phyloP scores from a whole-genome alignment of 2,329 filamentous ascomycete genomes.

The Microsporum audouinii region DNA sequence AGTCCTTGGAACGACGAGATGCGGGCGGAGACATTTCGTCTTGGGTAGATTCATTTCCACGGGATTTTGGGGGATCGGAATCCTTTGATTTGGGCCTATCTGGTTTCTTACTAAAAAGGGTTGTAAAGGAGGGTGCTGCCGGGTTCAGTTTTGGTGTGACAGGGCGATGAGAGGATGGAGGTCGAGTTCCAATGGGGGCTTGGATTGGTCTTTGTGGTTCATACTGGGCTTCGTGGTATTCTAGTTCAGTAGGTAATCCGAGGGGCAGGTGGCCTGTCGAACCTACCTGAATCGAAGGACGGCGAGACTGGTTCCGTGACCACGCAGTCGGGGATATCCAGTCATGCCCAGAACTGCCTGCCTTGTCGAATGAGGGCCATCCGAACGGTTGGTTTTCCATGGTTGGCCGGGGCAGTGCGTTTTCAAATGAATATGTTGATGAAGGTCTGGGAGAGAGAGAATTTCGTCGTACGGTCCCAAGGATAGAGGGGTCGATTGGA shows the following conservation, averaged over 20 bases:
- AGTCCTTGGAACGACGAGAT: slow-evolving; percentile 35
- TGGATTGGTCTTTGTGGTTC: slow-evolving; percentile 44
- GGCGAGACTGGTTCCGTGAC: slow-evolving; percentile 65
- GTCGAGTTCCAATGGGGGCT: slow-evolving; percentile 68
- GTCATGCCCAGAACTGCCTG: slow-evolving; percentile 44
- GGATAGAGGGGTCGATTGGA: slow-evolving; percentile 36
- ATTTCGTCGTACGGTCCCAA: slow-evolving; percentile 33
- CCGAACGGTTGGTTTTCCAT: slow-evolving; percentile 69
- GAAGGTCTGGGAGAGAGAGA: slow-evolving; percentile 38
- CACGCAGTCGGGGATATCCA: slow-evolving; percentile 49
- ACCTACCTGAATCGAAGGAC: slow-evolving; percentile 67
- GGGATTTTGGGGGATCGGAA: slow-evolving; percentile 18
- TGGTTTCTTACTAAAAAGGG: slow-evolving; percentile 48
- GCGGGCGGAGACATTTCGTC: slow-evolving; percentile 33
- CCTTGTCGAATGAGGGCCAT: slow-evolving; percentile 44
- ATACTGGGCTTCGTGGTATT: slow-evolving; percentile 38
- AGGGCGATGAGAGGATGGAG: slow-evolving; percentile 46
- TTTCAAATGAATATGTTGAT: slow-evolving; percentile 46
- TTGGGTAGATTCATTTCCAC: slow-evolving; percentile 22
- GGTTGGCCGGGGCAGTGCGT: slow-evolving; percentile 58
- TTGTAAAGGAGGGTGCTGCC: slow-evolving; percentile 76
- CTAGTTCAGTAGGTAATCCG: slow-evolving; percentile 42
- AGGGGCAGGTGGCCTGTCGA: slow-evolving; percentile 54
- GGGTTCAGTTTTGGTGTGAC: slow-evolving; percentile 63
- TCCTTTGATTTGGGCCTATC: slow-evolving; percentile 26